phyloP scores from a whole-genome alignment of 129 eudicot species.

The Daucus carota region DNA sequence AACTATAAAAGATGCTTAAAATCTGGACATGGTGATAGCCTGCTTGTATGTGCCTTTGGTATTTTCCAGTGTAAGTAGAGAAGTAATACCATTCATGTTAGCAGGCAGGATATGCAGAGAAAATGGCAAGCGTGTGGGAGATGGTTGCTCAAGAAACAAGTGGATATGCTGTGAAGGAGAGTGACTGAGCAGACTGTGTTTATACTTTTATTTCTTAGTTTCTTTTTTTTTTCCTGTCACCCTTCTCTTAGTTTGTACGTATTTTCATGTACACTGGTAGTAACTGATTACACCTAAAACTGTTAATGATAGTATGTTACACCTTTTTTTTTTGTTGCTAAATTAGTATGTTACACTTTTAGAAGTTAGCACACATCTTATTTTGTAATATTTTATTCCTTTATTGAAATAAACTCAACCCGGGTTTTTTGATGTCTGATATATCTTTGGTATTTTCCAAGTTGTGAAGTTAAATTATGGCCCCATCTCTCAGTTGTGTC shows the following conservation, averaged over 20 bases:
- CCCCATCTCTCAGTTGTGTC: too few relatives aligned
- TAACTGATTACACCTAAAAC: slow-evolving; percentile 9
- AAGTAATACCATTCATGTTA: background rate
- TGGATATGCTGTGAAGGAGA: slow-evolving; percentile 34
- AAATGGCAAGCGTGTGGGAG: slow-evolving; percentile 87
- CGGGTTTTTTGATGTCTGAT: background rate
- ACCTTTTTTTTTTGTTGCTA: too few relatives aligned
- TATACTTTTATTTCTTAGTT: slow-evolving; percentile 20
- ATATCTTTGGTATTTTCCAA: background rate
- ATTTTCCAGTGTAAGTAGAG: background rate
- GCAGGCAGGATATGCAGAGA: slow-evolving; percentile 98
- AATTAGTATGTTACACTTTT: background rate
- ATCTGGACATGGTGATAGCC: background rate
- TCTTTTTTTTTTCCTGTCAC: background rate
- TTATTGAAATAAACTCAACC: background rate
- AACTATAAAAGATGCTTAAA: background rate
- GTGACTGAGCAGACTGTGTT: slow-evolving; percentile 28
- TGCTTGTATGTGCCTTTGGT: background rate
- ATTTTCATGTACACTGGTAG: slow-evolving; percentile 26
- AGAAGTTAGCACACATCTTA: slow-evolving; percentile 14
- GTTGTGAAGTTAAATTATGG: too few relatives aligned
- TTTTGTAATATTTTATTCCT: background rate
- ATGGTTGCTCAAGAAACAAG: slow-evolving; percentile 85
- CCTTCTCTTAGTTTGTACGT: slow-evolving; percentile 15
- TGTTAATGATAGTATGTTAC: slow-evolving; percentile 6